These are phyloP conservation scores for Leersia perrieri DNA, from an alignment of 176 grass and related monocot genomes.

Conservation along the genomic window DNA sequence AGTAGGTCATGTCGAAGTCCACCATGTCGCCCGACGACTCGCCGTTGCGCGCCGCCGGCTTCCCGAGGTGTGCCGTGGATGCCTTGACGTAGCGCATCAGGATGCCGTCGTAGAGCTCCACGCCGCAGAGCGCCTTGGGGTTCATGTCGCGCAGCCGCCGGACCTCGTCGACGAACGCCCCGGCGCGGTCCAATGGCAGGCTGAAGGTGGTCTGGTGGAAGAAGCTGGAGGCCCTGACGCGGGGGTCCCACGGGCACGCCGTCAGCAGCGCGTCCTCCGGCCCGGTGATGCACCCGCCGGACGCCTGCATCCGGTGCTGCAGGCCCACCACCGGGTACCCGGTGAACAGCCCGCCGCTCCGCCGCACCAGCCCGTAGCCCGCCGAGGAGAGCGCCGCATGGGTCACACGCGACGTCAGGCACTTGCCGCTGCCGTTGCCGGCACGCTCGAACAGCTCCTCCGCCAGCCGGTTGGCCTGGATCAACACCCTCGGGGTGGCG, in stretches of 20 bases:
- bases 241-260: conserved; percentile 61
- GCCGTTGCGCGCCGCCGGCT: neutral
- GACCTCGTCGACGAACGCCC: conserved; percentile 55
- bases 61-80: conserved; percentile 64
- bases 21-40: conserved; percentile 32
- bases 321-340: conserved; percentile 67
- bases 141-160: conserved; percentile 46
- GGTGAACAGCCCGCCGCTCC: conserved; percentile 38
- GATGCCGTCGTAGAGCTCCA: conserved; percentile 69
- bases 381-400: conserved; percentile 7
- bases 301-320: conserved; percentile 61
- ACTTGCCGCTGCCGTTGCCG: conserved; percentile 45
- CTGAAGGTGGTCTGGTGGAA: conserved; percentile 70
- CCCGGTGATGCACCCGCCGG: conserved; percentile 38
- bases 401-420: conserved; percentile 24
- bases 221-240: conserved; percentile 41
- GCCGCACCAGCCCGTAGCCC: conserved; percentile 6
- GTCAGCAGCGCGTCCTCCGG: conserved; percentile 53
- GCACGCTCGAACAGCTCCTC: conserved; percentile 38
- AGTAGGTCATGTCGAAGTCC: conserved; percentile 84
- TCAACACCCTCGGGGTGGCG: conserved; percentile 19
- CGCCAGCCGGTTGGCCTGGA: conserved; percentile 32
- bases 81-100: conserved; percentile 66
- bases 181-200: conserved; percentile 35
- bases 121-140: conserved; percentile 50